Evolutionary conservation across 2,329 filamentous ascomycete genomes (phyloP).

Genomic region (Leptosphaerulina australis): DNA sequence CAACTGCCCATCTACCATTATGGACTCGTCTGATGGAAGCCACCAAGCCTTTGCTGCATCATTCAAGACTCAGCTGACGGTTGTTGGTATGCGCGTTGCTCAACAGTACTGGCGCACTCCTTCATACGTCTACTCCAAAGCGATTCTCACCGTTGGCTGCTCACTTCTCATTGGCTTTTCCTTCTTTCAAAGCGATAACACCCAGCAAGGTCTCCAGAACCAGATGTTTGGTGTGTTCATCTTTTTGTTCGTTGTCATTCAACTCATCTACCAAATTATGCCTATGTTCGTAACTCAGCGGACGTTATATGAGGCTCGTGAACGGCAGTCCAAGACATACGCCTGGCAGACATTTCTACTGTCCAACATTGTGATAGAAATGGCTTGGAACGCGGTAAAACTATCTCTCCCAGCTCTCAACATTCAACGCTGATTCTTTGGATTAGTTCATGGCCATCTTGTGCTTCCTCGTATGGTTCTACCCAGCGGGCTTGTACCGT

Average conservation of each 20-base stretch:
- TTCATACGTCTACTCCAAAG: slow-evolving; percentile 51
- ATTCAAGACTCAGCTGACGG: slow-evolving; percentile 40
- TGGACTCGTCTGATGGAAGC: slow-evolving; percentile 53
- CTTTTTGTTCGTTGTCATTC: slow-evolving; percentile 52
- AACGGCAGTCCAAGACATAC: slow-evolving; percentile 70
- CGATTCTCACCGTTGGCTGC: slow-evolving; percentile 34
- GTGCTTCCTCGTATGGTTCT: slow-evolving; percentile 64
- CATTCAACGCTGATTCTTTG: background rate
- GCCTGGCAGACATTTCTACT: slow-evolving; percentile 75
- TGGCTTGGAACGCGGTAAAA: slow-evolving; percentile 61
- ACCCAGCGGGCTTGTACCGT: slow-evolving; percentile 68
- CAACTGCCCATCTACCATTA: slow-evolving; percentile 32
- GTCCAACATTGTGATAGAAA: slow-evolving; percentile 72
- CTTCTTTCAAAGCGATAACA: slow-evolving; percentile 48
- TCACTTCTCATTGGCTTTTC: slow-evolving; percentile 49
- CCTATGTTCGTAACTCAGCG: slow-evolving; percentile 63
- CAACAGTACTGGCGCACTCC: slow-evolving; percentile 57
- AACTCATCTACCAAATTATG: slow-evolving; percentile 55
- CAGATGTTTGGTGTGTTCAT: slow-evolving; percentile 60
- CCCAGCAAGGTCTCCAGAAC: slow-evolving; percentile 53
- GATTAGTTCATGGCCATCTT: slow-evolving; percentile 58
- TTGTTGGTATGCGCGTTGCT: slow-evolving; percentile 52
- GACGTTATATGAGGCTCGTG: slow-evolving; percentile 64
- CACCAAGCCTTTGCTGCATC: slow-evolving; percentile 54
- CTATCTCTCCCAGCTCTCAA: slow-evolving; percentile 35